These are phyloP conservation scores for Plenodomus tracheiphilus DNA, from an alignment of 2,329 filamentous ascomycete genomes.

Conservation along the genomic window DNA sequence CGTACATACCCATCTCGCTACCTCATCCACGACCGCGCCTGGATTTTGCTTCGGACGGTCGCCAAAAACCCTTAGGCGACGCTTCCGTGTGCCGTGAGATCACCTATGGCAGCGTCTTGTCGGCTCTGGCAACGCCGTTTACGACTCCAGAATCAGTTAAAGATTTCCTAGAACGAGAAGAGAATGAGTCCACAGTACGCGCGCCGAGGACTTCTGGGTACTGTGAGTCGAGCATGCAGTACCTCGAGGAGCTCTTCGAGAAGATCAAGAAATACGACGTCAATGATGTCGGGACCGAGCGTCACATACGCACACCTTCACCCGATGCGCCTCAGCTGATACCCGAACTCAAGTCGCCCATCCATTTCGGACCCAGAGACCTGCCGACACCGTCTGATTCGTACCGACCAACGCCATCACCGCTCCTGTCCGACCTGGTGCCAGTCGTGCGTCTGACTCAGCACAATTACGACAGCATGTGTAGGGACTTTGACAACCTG, in stretches of 20 bases:
- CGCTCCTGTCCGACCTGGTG: not conserved
- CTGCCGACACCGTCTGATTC: conserved; percentile 11
- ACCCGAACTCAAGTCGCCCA: not conserved
- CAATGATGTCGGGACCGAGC: not conserved
- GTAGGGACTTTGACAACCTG: not conserved
- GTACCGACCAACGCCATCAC: not conserved
- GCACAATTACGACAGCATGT: conserved; percentile 7
- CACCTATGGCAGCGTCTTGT: conserved; percentile 5
- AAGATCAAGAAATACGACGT: not conserved
- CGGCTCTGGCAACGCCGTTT: conserved; percentile 4
- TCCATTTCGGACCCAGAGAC: not conserved
- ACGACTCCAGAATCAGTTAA: conserved; percentile 8
- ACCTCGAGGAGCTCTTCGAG: conserved; percentile 2
- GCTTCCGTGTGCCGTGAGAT: conserved; percentile 1
- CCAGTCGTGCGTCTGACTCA: conserved; percentile 9
- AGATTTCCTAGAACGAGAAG: conserved; percentile 7
- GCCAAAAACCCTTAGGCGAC: conserved; percentile 7
- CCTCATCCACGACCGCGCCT: not conserved
- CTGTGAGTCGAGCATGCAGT: conserved; percentile 1
- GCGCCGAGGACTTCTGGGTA: not conserved
- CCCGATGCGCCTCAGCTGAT: not conserved
- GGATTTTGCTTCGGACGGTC: too few species aligned
- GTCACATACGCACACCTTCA: not conserved
- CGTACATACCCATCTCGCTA: conserved; percentile 4
- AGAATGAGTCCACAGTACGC: not conserved